Evolutionary conservation across 768 basidiomycete genomes (phyloP).

Genomic region (Sarcodon aspratus): DNA sequence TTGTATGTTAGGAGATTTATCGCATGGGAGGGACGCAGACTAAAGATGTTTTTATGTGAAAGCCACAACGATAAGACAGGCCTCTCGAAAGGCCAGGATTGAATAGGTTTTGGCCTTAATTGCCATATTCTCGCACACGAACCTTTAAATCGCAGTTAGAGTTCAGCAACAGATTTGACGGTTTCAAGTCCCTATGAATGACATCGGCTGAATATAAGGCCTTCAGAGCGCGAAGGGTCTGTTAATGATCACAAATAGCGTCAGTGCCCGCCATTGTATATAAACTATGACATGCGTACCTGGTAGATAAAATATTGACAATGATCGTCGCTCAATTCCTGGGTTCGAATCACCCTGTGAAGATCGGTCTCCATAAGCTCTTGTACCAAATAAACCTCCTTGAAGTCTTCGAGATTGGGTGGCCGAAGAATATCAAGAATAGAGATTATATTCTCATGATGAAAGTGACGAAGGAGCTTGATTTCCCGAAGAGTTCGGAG

Average conservation of each 20-base stretch:
- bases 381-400: constrained; percentile 68
- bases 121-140: constrained; percentile 5
- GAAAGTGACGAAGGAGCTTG: constrained; percentile 84
- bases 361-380: constrained; percentile 93
- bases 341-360: constrained; percentile 92
- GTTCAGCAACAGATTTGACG: constrained; percentile 90
- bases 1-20: neutral
- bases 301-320: constrained; percentile 91
- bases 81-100: too few relatives aligned
- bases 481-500: constrained; percentile 87
- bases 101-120: too few relatives aligned
- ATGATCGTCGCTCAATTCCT: constrained; percentile 90
- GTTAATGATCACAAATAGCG: neutral
- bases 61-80: too few relatives aligned
- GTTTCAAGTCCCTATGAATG: constrained; percentile 91
- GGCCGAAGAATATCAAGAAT: constrained; percentile 92
- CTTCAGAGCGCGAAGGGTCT: constrained; percentile 89
- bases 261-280: neutral
- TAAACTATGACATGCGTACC: neutral
- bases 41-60: too few relatives aligned
- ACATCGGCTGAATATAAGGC: constrained; percentile 93
- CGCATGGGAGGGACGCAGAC: neutral
- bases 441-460: constrained; percentile 84
- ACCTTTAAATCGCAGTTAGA: constrained; percentile 96
- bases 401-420: constrained; percentile 58